Evolutionary conservation across 2,329 filamentous ascomycete genomes (phyloP), one percentile per base, ranked within the genome.

Genomic region (Hymenoscyphus repandus): DNA sequence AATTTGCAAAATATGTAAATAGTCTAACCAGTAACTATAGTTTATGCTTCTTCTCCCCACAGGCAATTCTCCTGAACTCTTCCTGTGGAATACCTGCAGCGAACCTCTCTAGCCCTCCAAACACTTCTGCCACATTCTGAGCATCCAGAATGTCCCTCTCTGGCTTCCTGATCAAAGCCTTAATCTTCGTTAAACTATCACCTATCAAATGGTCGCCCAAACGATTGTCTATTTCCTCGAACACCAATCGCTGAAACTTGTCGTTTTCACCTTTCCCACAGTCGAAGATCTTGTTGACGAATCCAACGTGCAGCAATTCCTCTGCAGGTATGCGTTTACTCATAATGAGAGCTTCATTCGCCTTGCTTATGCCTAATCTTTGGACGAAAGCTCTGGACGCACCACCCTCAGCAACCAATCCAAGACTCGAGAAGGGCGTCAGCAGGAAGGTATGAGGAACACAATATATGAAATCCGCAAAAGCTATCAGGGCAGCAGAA

Each of bases 341-440:
- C 86, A 95, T 93, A 59, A 99, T 83, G 11, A 97, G 77, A 11
- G 93, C 92, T 75, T 97, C 93, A 65, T 95, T 95, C 9, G 90
- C 91, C 66, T 88, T 88, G 52, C 80, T 74, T 45, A 90, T 78
- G 1, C 93, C 93, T 20, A 97, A 75, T 0, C 92, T 75, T 62
- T 86, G 79, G 12, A 93, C 88, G 51, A 97, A 85, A 0, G 85
- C 89, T 49, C 83, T 74, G 13, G 83, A 89, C 0, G 90, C 83
- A 42, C 86, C 89, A 37, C 92, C 93, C 72, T 97, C 93, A 49
- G 90, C 80, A 0, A 97, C 91, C 1, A 99, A 80, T 1, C 93
- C 92, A 1, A 97, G 78, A 1, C 88, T 92, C 4, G 85, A 86
- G 71, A 97, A 97, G 3, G 93, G 93, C 1, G 91, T 96, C 22